These are phyloP conservation scores for Phyllosticta paracitricarpa DNA, from an alignment of 2,329 filamentous ascomycete genomes.

Conservation along the genomic window DNA sequence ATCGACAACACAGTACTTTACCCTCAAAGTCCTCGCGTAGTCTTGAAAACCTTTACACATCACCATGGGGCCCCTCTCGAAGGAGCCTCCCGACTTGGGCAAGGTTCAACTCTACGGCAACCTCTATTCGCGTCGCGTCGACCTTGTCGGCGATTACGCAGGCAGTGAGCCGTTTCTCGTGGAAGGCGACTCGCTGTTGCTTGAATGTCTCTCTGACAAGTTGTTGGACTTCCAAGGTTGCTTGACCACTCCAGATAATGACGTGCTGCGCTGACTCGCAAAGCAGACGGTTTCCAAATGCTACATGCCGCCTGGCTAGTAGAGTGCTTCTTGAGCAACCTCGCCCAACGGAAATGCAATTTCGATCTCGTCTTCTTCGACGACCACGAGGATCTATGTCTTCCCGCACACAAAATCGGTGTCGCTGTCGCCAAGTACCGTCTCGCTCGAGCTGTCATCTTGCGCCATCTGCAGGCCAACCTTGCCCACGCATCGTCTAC, in stretches of 20 bases:
- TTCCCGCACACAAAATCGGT: conserved; percentile 34
- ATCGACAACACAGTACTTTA: neutral
- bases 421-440: conserved; percentile 43
- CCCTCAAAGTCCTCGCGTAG: neutral
- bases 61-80: neutral
- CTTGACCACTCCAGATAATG: neutral
- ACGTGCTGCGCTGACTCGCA: conserved; percentile 3
- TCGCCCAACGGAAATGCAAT: conserved; percentile 55
- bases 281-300: conserved; percentile 51
- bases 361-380: conserved; percentile 65
- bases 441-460: conserved; percentile 52
- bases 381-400: conserved; percentile 44
- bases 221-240: conserved; percentile 52
- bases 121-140: conserved; percentile 27
- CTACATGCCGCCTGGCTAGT: conserved; percentile 61
- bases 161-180: conserved; percentile 63
- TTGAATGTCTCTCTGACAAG: conserved; percentile 51
- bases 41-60: neutral
- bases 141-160: conserved; percentile 63
- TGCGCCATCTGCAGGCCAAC: conserved; percentile 49
- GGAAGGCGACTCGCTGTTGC: conserved; percentile 62
- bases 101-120: conserved; percentile 17
- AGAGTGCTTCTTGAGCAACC: conserved; percentile 53
- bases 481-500: conserved; percentile 28
- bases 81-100: neutral